These are phyloP conservation scores for Kwoniella dejecticola DNA, from an alignment of 768 basidiomycete species.

Conservation along the genomic window DNA sequence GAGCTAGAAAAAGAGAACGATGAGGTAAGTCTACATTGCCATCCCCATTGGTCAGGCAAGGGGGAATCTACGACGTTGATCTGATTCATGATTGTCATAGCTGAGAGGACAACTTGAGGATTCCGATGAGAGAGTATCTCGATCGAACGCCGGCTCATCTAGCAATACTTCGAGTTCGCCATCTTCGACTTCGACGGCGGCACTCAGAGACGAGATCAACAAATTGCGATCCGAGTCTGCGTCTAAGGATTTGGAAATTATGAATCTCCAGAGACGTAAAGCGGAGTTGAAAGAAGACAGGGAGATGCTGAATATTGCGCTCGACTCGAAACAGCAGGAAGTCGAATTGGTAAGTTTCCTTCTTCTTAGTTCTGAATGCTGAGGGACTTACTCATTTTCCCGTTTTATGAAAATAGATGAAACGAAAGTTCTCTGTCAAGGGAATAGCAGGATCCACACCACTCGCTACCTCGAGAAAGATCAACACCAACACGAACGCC, in stretches of 20 bases:
- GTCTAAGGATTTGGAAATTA: conserved; percentile 76
- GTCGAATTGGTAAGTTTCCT: conserved; percentile 72
- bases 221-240: conserved; percentile 75
- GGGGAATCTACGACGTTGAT: no score
- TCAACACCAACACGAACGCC: not conserved
- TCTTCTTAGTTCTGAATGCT: not conserved
- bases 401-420: conserved; percentile 36
- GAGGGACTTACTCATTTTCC: not conserved
- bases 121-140: not conserved
- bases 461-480: conserved; percentile 18
- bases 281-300: conserved; percentile 74
- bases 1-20: conserved; percentile 59
- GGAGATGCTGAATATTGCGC: conserved; percentile 80
- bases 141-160: no score
- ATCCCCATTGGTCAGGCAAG: not conserved
- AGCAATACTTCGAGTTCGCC: no score
- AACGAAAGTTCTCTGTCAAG: conserved; percentile 49
- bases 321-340: conserved; percentile 94
- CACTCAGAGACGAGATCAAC: conserved; percentile 23
- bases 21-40: conserved; percentile 23
- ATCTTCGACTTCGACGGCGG: no score
- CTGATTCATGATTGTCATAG: not conserved
- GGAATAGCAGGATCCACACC: conserved; percentile 51
- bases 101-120: not conserved
- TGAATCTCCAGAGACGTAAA: conserved; percentile 69